Percentiles rank a stretch among this genome's conserved stretches.
phyloP scores from a whole-genome alignment of 306 rosid species.

The Medicago lupulina region DNA sequence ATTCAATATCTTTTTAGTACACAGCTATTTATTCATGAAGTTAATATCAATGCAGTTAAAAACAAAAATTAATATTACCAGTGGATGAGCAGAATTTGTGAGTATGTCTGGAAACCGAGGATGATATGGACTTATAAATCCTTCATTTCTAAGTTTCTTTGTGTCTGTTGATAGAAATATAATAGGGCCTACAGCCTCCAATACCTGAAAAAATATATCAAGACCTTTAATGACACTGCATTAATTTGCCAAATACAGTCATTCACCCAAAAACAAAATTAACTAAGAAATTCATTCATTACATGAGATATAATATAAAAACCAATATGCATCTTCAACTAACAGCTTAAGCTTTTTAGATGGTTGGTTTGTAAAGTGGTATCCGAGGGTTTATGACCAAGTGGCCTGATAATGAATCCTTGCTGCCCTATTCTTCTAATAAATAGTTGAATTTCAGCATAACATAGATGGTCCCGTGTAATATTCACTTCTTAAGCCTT shows the following conservation, averaged over 20 bases:
- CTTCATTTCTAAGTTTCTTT: slow-evolving; percentile 96
- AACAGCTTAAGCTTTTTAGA: slow-evolving; percentile 10
- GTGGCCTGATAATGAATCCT: neutral
- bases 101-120: slow-evolving; percentile 99
- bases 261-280: slow-evolving; percentile 29
- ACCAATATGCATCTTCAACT: slow-evolving; percentile 1
- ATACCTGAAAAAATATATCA: slow-evolving; percentile 63
- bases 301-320: slow-evolving; percentile 8
- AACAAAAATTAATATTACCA: slow-evolving; percentile 59
- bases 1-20: slow-evolving; percentile 36
- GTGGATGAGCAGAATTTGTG: slow-evolving; percentile 97
- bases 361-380: neutral
- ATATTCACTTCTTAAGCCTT: neutral
- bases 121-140: slow-evolving; percentile 97
- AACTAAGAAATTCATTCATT: slow-evolving; percentile 29
- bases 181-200: slow-evolving; percentile 98
- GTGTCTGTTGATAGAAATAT: slow-evolving; percentile 96
- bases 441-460: neutral
- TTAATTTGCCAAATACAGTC: slow-evolving; percentile 37
- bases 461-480: neutral
- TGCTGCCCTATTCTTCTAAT: slow-evolving; percentile 11
- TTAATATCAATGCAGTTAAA: slow-evolving; percentile 27
- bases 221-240: slow-evolving; percentile 21
- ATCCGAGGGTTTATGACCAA: neutral
- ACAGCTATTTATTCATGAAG: slow-evolving; percentile 41